A percentile compares a stretch with the other conserved stretches of the same genome.
Evolutionary conservation across 345 rosid genomes (phyloP).

Genomic region (Dovyalis caffra): DNA sequence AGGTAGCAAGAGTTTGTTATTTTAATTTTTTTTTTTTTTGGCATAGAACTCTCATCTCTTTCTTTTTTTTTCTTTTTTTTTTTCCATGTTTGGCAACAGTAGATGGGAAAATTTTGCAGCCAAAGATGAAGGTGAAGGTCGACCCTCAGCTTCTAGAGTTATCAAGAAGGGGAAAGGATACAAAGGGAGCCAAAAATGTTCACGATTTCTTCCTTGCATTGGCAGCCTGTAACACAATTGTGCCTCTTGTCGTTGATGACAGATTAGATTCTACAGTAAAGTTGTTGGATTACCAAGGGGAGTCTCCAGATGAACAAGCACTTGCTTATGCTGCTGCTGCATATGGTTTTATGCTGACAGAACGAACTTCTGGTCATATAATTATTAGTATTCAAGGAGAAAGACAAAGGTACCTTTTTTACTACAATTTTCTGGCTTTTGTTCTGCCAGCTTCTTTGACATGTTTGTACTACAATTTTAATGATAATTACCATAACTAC

Average conservation of each 20-base stretch:
- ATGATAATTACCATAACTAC: not conserved
- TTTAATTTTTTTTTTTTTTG: constrained; percentile 10
- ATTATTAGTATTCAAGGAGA: constrained; percentile 80
- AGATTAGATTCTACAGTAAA: constrained; percentile 64
- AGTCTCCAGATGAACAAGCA: constrained; percentile 7
- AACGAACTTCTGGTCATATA: constrained; percentile 62
- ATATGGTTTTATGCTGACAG: not conserved
- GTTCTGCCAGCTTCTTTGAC: not conserved
- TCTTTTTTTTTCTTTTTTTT: constrained; percentile 14
- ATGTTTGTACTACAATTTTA: not conserved
- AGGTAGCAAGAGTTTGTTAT: no score
- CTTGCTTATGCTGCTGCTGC: not conserved
- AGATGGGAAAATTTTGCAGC: constrained; percentile 69
- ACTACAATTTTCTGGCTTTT: not conserved
- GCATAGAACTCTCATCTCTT: not conserved
- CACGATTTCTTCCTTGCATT: constrained; percentile 87
- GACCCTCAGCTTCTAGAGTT: constrained; percentile 59
- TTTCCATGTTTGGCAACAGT: constrained; percentile 38
- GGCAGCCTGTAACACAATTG: constrained; percentile 97
- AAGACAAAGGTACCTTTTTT: constrained; percentile 64
- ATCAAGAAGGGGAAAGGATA: constrained; percentile 41
- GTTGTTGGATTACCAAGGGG: constrained; percentile 47
- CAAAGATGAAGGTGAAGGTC: constrained; percentile 77
- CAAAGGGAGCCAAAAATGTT: constrained; percentile 50
- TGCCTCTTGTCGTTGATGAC: constrained; percentile 67